Evolutionary conservation across 2,329 filamentous ascomycete species (phyloP), one percentile per base, ranked within the genome.

Genomic region (Metarhizium sp.): DNA sequence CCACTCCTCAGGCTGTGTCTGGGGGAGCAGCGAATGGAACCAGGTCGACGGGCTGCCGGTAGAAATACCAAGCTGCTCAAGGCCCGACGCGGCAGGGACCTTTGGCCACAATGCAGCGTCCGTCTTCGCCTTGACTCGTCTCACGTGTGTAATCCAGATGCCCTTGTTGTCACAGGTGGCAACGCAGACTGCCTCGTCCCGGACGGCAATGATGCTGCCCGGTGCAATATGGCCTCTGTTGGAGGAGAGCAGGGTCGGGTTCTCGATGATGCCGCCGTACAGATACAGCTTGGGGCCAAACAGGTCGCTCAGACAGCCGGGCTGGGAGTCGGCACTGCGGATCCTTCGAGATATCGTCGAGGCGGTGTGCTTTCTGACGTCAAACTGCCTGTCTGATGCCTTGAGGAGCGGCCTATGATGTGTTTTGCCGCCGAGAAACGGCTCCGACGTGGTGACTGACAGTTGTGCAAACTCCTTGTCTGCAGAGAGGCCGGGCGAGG

Each of bases 81-180:
- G 64, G 4, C 70, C 67, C 5, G 60, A 59, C 2, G 66, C 64
- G 0, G 72, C 71, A 0, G 71, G 70, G 0, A 73, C 67, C 52
- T 75, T 75, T 30, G 72, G 72, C 71, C 70, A 73, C 7, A 74
- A 63, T 20, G 69, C 65, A 30, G 63, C 59, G 58, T 73, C 71
- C 8, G 60, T 58, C 59, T 69, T 72, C 50, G 61, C 61, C 63
- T 73, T 74, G 49, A 69, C 63, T 6, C 69, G 65, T 20, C 72
- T 67, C 7, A 72, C 55, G 55, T 74, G 71, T 0, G 70, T 71
- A 57, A 75, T 69, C 72, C 72, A 75, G 47, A 75, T 57, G 36
- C 70, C 72, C 32, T 68, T 70, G 47, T 67, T 64, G 50, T 75
- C 72, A 42, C 64, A 64, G 1, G 72, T 71, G 5, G 66, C 64